phyloP scores from a whole-genome alignment of 805 yeast genomes.

The Ogataea haglerorum region DNA sequence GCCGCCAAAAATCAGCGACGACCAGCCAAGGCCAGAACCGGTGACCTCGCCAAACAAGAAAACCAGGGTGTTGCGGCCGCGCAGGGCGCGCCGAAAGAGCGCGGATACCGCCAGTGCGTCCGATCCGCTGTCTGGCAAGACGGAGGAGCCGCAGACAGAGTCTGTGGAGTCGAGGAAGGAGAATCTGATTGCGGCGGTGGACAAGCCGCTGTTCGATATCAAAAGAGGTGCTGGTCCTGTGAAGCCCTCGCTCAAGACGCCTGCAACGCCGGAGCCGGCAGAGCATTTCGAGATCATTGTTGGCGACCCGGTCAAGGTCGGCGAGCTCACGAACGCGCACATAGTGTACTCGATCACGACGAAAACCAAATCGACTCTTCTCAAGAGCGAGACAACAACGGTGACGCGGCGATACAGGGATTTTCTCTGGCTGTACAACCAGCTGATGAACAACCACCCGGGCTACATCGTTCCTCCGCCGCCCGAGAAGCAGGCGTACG shows the following conservation, averaged over 20 bases:
- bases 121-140: slow-evolving; percentile 14
- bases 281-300: slow-evolving; percentile 61
- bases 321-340: slow-evolving; percentile 85
- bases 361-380: slow-evolving; percentile 43
- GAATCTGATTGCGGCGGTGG: slow-evolving; percentile 41
- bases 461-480: slow-evolving; percentile 94
- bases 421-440: slow-evolving; percentile 92
- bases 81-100: slow-evolving; percentile 30
- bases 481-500: slow-evolving; percentile 89
- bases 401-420: slow-evolving; percentile 89
- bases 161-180: slow-evolving; percentile 25
- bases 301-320: slow-evolving; percentile 88
- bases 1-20: slow-evolving; percentile 4
- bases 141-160: slow-evolving; percentile 6
- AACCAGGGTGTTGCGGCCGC: slow-evolving; percentile 43
- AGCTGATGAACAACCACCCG: slow-evolving; percentile 79
- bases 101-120: slow-evolving; percentile 3
- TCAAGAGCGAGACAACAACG: slow-evolving; percentile 38
- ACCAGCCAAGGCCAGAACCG: slow-evolving; percentile 1
- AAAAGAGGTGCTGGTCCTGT: slow-evolving; percentile 11
- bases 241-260: neutral
- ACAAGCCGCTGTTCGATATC: slow-evolving; percentile 54
- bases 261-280: slow-evolving; percentile 12
- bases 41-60: slow-evolving; percentile 38
- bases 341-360: slow-evolving; percentile 81